Evolutionary conservation across 768 basidiomycete species (phyloP).

Genomic region (Psilocybe cubensis): DNA sequence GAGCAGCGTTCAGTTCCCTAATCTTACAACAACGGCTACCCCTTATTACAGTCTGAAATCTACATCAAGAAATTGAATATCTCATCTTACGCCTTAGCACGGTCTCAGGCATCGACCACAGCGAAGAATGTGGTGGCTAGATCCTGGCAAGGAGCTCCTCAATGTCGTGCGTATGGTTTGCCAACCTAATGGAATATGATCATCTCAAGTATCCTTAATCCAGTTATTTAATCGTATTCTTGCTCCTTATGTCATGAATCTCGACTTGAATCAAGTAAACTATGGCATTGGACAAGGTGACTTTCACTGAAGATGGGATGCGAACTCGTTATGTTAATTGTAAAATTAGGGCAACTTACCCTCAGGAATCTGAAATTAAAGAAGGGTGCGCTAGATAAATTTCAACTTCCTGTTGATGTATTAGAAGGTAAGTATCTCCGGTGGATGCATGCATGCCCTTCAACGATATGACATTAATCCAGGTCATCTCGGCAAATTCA

Average conservation of each 20-base stretch:
- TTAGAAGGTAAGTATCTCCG: conserved; percentile 72
- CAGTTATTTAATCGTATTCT: conserved; percentile 89
- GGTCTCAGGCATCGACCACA: background rate
- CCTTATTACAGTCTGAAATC: too few relatives aligned
- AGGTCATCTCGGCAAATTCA: conserved; percentile 89
- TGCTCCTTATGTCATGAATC: conserved; percentile 94
- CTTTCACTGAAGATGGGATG: background rate
- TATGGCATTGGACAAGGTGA: conserved; percentile 88
- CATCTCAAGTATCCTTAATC: background rate
- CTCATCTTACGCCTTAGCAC: background rate
- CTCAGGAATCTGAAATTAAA: conserved; percentile 86
- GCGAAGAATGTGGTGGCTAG: conserved; percentile 78
- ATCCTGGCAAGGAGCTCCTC: conserved; percentile 84
- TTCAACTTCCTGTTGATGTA: conserved; percentile 93
- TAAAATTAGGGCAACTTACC: conserved; percentile 66
- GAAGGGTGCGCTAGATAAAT: conserved; percentile 93
- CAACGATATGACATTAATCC: background rate
- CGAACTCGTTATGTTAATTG: conserved; percentile 10
- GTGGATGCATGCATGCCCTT: background rate
- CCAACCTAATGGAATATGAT: background rate
- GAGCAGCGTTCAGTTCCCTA: background rate
- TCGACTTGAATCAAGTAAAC: conserved; percentile 94
- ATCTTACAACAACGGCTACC: too few relatives aligned
- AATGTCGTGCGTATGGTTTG: conserved; percentile 60
- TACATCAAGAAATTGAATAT: too few relatives aligned